Evolutionary conservation across 2,329 filamentous ascomycete genomes (phyloP).

Genomic region (Fusarium sp.): DNA sequence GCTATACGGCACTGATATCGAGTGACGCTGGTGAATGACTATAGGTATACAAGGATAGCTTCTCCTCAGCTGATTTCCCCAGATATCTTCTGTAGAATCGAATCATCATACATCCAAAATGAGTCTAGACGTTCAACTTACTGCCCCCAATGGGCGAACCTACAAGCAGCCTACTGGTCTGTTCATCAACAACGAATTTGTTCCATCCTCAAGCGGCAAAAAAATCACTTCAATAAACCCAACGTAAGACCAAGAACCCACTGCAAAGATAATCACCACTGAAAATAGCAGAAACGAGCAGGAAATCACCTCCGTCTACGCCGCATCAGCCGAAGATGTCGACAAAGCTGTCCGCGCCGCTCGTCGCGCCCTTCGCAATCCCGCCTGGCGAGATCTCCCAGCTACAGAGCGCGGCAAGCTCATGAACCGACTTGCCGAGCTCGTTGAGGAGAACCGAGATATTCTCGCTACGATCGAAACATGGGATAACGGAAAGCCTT

Average conservation of each 20-base stretch:
- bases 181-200: conserved; percentile 77
- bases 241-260: conserved; percentile 38
- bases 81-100: background rate
- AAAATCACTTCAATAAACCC: conserved; percentile 70
- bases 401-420: conserved; percentile 74
- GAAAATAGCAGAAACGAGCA: conserved; percentile 43
- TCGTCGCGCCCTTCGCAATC: conserved; percentile 73
- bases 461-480: conserved; percentile 69
- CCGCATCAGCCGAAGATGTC: conserved; percentile 46
- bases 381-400: conserved; percentile 75
- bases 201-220: conserved; percentile 63
- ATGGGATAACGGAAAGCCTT: conserved; percentile 82
- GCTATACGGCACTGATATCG: background rate
- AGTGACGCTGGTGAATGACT: background rate
- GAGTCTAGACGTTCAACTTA: conserved; percentile 44
- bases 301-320: conserved; percentile 48
- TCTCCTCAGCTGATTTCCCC: conserved; percentile 9
- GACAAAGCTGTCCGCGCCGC: conserved; percentile 57
- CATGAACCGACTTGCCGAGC: conserved; percentile 75
- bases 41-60: conserved; percentile 20
- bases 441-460: conserved; percentile 72
- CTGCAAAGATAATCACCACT: background rate
- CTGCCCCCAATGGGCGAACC: conserved; percentile 69
- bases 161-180: conserved; percentile 75
- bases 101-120: conserved; percentile 17